phyloP scores from a whole-genome alignment of 306 rosid species.

The Hippophae tibetana region DNA sequence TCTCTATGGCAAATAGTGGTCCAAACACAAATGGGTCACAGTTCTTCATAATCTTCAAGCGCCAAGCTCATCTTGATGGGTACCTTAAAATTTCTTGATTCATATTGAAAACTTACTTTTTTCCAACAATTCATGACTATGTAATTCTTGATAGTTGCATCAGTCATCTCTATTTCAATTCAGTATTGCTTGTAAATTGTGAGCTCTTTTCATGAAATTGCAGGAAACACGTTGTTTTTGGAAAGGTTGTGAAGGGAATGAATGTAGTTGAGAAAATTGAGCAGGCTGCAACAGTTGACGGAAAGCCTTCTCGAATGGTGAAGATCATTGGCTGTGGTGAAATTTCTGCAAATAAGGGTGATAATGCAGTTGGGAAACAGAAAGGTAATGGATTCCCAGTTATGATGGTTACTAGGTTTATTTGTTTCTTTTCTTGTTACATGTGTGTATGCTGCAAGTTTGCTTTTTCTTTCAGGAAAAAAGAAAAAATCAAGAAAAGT shows the following conservation, averaged over 20 bases:
- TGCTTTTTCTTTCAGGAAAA: conserved; percentile 42
- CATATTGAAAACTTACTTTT: not conserved
- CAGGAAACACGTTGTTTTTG: conserved; percentile 97
- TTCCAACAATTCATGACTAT: not conserved
- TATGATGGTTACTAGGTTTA: not conserved
- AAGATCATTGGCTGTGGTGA: conserved; percentile 87
- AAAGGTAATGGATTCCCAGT: conserved; percentile 41
- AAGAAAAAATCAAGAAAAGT: conserved; percentile 45
- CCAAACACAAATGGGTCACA: conserved; percentile 97
- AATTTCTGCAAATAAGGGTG: conserved; percentile 35
- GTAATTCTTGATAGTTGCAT: no score
- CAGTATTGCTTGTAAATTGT: no score
- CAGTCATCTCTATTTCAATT: no score
- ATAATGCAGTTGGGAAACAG: conserved; percentile 42
- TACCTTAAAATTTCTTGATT: conserved; percentile 22
- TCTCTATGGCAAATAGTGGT: conserved; percentile 96
- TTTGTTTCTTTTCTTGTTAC: not conserved
- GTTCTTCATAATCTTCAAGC: conserved; percentile 82
- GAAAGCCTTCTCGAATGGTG: conserved; percentile 66
- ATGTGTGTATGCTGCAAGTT: conserved; percentile 8
- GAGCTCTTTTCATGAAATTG: conserved; percentile 6
- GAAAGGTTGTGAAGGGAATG: conserved; percentile 70
- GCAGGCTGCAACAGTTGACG: conserved; percentile 59
- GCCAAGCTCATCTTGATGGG: conserved; percentile 89
- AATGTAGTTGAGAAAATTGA: conserved; percentile 73